Conservation (phyloP, 2,329 filamentous ascomycete species). For the Leptographium wingfieldii region DNA sequence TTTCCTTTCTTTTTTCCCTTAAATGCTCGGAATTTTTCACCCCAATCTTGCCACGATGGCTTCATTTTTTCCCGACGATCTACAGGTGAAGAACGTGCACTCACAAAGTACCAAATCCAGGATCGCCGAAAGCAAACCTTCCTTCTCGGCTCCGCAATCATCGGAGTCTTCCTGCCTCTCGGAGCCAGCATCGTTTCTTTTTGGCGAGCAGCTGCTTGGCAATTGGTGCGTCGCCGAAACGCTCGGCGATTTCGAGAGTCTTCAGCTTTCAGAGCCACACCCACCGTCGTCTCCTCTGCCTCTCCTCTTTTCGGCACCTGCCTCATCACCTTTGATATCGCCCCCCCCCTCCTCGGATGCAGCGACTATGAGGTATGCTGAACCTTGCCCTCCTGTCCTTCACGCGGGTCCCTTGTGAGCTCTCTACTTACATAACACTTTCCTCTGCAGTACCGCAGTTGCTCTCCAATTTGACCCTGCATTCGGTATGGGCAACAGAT, state of each 20-base stretch:
- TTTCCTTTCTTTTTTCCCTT: background rate
- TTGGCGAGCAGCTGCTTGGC: background rate
- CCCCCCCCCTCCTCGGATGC: background rate
- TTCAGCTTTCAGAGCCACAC: background rate
- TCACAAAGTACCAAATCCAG: conserved; percentile 16
- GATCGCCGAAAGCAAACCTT: conserved; percentile 14
- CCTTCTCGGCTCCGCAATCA: background rate
- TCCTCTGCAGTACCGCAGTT: conserved; percentile 10
- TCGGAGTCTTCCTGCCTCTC: conserved; percentile 12
- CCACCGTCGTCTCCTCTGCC: background rate
- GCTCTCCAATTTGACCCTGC: conserved; percentile 12
- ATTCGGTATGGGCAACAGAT: conserved; percentile 12
- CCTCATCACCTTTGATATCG: background rate
- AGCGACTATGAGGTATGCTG: background rate
- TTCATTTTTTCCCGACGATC: conserved; percentile 14
- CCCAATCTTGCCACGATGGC: conserved; percentile 14
- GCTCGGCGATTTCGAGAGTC: background rate
- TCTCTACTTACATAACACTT: background rate
- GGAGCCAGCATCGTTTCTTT: background rate
- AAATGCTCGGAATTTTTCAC: background rate
- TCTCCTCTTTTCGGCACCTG: background rate
- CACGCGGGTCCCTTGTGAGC: background rate
- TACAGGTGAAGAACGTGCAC: conserved; percentile 19
- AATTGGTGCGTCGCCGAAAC: background rate
- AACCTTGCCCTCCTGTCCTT: too few species aligned